phyloP scores from a whole-genome alignment of 768 basidiomycete genomes.

The Calocybe gangraenosa region DNA sequence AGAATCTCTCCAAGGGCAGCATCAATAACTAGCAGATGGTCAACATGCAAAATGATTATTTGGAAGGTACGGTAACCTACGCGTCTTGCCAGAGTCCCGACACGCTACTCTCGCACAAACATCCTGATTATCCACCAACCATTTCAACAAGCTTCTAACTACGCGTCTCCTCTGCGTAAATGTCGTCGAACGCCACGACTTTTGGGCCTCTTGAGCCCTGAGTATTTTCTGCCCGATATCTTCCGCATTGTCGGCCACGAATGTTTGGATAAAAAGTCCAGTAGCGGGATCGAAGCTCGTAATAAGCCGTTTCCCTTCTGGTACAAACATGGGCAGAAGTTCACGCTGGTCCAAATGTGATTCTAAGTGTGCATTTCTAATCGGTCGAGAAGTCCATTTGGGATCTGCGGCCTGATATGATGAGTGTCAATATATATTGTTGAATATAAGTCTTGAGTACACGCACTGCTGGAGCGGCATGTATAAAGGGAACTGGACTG shows the following conservation, averaged over 20 bases:
- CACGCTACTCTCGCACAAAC: slow-evolving; percentile 82
- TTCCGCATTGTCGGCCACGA: slow-evolving; percentile 66
- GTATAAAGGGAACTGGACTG: slow-evolving; percentile 65
- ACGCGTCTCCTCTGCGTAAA: slow-evolving; percentile 82
- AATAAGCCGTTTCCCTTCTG: slow-evolving; percentile 60
- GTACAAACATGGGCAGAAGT: slow-evolving; percentile 44
- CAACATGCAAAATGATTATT: not conserved
- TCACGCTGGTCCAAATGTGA: slow-evolving; percentile 58
- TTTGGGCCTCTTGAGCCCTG: slow-evolving; percentile 62
- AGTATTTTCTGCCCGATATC: slow-evolving; percentile 75
- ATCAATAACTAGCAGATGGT: slow-evolving; percentile 66
- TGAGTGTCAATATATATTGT: slow-evolving; percentile 1
- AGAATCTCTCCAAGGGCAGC: slow-evolving; percentile 93
- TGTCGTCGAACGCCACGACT: slow-evolving; percentile 66
- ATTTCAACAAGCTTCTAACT: slow-evolving; percentile 81
- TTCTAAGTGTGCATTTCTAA: slow-evolving; percentile 55
- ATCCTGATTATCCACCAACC: slow-evolving; percentile 91
- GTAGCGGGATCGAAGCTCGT: slow-evolving; percentile 94
- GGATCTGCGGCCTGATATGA: slow-evolving; percentile 51
- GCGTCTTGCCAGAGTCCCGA: slow-evolving; percentile 93
- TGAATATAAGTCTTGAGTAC: slow-evolving; percentile 4
- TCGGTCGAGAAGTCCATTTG: slow-evolving; percentile 48
- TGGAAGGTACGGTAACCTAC: slow-evolving; percentile 38
- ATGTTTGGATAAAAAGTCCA: slow-evolving; percentile 73
- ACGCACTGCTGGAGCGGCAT: slow-evolving; percentile 55